A percentile compares a stretch with the other conserved stretches of the same genome.
Evolutionary conservation across 2,329 filamentous ascomycete genomes (phyloP).

Genomic region (Verticillium zaregamsianum): DNA sequence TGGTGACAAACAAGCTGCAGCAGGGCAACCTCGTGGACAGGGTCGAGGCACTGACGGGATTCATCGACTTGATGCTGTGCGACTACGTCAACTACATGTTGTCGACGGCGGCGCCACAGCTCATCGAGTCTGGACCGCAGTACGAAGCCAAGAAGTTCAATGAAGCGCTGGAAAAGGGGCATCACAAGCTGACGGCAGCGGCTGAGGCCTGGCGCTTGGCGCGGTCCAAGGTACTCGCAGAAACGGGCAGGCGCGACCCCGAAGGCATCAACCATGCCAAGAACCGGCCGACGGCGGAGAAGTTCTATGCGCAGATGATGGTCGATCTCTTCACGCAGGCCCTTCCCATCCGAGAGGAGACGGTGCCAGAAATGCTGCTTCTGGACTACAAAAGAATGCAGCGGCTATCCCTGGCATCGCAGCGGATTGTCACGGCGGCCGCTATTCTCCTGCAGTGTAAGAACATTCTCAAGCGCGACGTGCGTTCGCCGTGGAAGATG

Average conservation of each 20-base stretch:
- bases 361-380: slow-evolving; percentile 69
- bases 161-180: slow-evolving; percentile 55
- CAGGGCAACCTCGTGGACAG: slow-evolving; percentile 68
- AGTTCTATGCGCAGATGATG: slow-evolving; percentile 72
- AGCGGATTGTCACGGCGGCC: slow-evolving; percentile 66
- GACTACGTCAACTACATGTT: slow-evolving; percentile 82
- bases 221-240: slow-evolving; percentile 58
- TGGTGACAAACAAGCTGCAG: slow-evolving; percentile 58
- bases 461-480: slow-evolving; percentile 77
- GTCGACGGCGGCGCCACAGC: slow-evolving; percentile 63
- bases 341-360: slow-evolving; percentile 45
- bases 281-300: slow-evolving; percentile 61
- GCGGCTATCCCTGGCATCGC: slow-evolving; percentile 30
- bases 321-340: slow-evolving; percentile 71
- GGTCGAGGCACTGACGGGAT: slow-evolving; percentile 68
- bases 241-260: slow-evolving; percentile 64
- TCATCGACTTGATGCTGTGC: slow-evolving; percentile 73
- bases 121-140: slow-evolving; percentile 65
- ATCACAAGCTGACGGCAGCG: slow-evolving; percentile 53
- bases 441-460: slow-evolving; percentile 77
- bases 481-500: slow-evolving; percentile 71
- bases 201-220: slow-evolving; percentile 64
- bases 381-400: slow-evolving; percentile 63
- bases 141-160: slow-evolving; percentile 74
- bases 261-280: slow-evolving; percentile 59